These are phyloP conservation scores for Trichoderma orchidacearum DNA, from an alignment of 495 filamentous ascomycete species.

Conservation along the genomic window DNA sequence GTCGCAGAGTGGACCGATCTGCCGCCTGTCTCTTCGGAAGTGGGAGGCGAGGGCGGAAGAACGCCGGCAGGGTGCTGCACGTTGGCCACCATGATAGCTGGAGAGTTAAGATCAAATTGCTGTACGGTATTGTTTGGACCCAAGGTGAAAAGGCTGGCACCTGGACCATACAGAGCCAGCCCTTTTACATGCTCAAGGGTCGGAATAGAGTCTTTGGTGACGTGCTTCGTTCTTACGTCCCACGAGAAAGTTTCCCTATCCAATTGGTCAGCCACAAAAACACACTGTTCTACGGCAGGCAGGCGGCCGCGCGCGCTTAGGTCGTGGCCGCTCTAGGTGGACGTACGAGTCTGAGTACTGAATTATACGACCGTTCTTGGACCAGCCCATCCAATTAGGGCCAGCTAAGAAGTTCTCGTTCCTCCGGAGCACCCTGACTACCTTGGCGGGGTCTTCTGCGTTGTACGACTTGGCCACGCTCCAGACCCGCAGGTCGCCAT, in stretches of 20 bases:
- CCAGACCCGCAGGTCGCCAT: constrained; percentile 93
- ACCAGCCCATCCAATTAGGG: constrained; percentile 95
- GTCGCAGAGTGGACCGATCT: constrained; percentile 22
- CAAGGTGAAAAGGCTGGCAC: constrained; percentile 83
- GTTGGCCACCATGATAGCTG: constrained; percentile 59
- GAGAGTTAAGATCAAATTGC: constrained; percentile 84
- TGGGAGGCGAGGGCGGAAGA: constrained; percentile 63
- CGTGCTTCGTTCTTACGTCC: constrained; percentile 94
- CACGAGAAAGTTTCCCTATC: constrained; percentile 78
- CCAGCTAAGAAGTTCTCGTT: constrained; percentile 59
- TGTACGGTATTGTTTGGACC: constrained; percentile 80
- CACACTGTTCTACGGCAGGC: constrained; percentile 4
- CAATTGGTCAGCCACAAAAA: background rate
- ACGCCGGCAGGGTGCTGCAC: constrained; percentile 69
- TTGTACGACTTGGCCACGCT: constrained; percentile 79
- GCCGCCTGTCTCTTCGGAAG: constrained; percentile 49
- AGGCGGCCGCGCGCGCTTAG: constrained; percentile 27
- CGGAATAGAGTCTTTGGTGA: constrained; percentile 75
- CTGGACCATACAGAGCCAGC: constrained; percentile 77
- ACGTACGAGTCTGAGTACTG: constrained; percentile 87
- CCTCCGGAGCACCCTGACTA: constrained; percentile 76
- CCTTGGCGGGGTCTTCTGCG: constrained; percentile 61
- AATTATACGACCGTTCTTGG: constrained; percentile 90
- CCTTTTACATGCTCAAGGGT: constrained; percentile 72
- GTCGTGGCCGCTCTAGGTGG: constrained; percentile 7